A percentile compares a stretch with the other conserved stretches of the same genome.
phyloP scores from a whole-genome alignment of 2,329 filamentous ascomycete species.

The Coniella lustricola region DNA sequence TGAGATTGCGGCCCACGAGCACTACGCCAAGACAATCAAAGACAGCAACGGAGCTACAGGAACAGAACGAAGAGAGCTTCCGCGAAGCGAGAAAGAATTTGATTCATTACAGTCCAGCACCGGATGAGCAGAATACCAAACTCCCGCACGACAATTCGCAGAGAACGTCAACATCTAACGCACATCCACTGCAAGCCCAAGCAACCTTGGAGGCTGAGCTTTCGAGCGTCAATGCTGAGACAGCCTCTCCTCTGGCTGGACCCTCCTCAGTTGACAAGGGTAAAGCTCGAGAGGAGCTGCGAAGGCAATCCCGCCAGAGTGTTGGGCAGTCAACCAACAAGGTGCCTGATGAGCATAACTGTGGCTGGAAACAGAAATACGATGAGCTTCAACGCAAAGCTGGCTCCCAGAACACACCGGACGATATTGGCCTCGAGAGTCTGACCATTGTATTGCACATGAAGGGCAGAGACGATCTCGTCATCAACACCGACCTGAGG shows the following conservation, averaged over 20 bases:
- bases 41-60: background rate
- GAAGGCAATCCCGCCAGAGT: background rate
- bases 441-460: conserved; percentile 46
- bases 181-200: background rate
- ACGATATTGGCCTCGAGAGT: conserved; percentile 38
- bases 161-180: background rate
- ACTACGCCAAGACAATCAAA: background rate
- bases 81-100: background rate
- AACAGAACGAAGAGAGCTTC: background rate
- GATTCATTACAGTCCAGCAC: background rate
- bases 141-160: background rate
- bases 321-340: background rate
- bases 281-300: background rate
- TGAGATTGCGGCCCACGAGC: conserved; percentile 1
- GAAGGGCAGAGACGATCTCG: conserved; percentile 41
- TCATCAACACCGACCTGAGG: conserved; percentile 43
- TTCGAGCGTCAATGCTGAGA: no score
- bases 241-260: background rate
- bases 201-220: background rate
- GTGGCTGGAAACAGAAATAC: conserved; percentile 36
- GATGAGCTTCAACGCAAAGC: conserved; percentile 34
- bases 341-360: conserved; percentile 25
- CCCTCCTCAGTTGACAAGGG: conserved; percentile 1
- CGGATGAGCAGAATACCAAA: background rate
- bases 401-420: conserved; percentile 16